phyloP scores from a whole-genome alignment of 345 rosid species.

The Passiflora organensis region DNA sequence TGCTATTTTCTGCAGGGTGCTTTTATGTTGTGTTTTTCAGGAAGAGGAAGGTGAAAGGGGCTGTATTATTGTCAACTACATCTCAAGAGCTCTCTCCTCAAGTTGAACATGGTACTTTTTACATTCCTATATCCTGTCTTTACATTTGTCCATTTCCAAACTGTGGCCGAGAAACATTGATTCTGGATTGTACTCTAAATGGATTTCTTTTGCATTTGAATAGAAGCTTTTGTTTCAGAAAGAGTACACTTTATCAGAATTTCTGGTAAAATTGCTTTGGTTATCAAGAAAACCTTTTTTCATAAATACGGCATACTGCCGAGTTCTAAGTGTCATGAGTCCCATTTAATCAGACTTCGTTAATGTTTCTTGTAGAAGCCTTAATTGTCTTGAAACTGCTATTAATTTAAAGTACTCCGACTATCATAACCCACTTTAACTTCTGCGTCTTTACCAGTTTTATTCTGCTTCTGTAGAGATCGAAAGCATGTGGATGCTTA shows the following conservation, averaged over 20 bases:
- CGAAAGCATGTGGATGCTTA: conserved; percentile 7
- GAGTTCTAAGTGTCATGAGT: too few species aligned
- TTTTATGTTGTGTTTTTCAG: conserved; percentile 38
- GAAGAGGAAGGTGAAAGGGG: conserved; percentile 44
- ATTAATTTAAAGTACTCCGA: too few species aligned
- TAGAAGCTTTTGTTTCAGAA: too few species aligned
- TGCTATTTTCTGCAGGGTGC: conserved; percentile 36
- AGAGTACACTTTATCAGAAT: too few species aligned
- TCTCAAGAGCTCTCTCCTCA: conserved; percentile 35
- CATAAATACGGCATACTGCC: too few species aligned
- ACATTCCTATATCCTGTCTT: too few species aligned
- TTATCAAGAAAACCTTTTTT: too few species aligned
- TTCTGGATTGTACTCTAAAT: background rate
- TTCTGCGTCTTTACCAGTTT: background rate
- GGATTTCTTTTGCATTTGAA: background rate
- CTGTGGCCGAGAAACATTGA: background rate
- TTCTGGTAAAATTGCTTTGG: too few species aligned
- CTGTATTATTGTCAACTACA: conserved; percentile 26
- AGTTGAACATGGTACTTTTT: conserved; percentile 32
- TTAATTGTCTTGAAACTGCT: too few species aligned
- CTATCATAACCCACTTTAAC: too few species aligned
- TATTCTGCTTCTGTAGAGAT: conserved; percentile 2
- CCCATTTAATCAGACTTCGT: too few species aligned
- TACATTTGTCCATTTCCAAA: background rate
- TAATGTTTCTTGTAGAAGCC: too few species aligned